Evolutionary conservation across 352 stramenopile species (phyloP).

Genomic region (Aphanomyces stellatus): DNA sequence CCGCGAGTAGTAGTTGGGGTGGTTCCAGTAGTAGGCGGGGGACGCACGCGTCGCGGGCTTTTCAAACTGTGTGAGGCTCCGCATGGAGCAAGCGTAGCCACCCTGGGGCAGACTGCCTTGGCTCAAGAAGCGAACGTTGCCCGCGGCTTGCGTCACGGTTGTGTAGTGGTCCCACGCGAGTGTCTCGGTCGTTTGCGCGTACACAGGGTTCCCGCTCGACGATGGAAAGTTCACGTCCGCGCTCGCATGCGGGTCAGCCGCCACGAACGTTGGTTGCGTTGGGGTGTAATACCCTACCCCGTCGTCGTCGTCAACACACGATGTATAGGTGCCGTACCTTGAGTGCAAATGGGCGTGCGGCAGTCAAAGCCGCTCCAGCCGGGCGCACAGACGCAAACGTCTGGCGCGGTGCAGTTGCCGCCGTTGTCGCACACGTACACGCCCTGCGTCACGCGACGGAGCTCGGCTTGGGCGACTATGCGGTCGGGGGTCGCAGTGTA

Average conservation of each 20-base stretch:
- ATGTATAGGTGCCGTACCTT: slow-evolving; percentile 46
- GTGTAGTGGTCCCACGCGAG: slow-evolving; percentile 44
- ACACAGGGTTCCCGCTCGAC: slow-evolving; percentile 47
- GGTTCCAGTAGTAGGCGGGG: slow-evolving; percentile 75
- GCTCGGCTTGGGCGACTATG: slow-evolving; percentile 87
- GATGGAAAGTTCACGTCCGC: slow-evolving; percentile 38
- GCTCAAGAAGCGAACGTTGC: slow-evolving; percentile 49
- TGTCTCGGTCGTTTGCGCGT: slow-evolving; percentile 40
- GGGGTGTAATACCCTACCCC: slow-evolving; percentile 69
- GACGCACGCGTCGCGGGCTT: slow-evolving; percentile 62
- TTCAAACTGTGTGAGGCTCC: slow-evolving; percentile 92
- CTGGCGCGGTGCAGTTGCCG: slow-evolving; percentile 85
- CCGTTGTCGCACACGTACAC: slow-evolving; percentile 93
- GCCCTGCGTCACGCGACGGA: slow-evolving; percentile 80
- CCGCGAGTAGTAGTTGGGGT: slow-evolving; percentile 94
- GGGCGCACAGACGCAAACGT: slow-evolving; percentile 83
- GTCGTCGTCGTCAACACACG: background rate
- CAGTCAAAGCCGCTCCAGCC: slow-evolving; percentile 97
- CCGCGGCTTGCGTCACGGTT: slow-evolving; percentile 27
- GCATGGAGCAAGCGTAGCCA: slow-evolving; percentile 92
- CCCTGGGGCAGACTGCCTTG: slow-evolving; percentile 50
- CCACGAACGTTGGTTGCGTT: slow-evolving; percentile 67
- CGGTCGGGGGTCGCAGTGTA: slow-evolving; percentile 59
- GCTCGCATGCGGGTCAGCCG: slow-evolving; percentile 42
- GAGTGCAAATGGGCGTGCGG: slow-evolving; percentile 87